Evolutionary conservation across 208 protist species (phyloP).

Genomic region (Tetramitus jugosus): DNA sequence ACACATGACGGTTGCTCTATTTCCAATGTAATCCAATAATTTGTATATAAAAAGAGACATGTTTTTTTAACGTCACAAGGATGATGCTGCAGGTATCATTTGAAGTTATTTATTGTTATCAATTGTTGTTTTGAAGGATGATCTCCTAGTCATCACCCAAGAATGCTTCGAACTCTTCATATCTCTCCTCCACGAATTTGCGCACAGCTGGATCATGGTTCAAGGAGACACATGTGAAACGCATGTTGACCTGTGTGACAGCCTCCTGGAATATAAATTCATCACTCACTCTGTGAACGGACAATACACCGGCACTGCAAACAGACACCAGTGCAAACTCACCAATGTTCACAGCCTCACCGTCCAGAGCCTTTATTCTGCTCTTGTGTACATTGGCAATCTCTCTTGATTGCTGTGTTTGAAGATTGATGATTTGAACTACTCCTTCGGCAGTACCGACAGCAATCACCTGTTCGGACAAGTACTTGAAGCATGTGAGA

Average conservation of each 20-base stretch:
- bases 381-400: neutral
- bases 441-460: neutral
- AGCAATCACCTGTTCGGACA: neutral
- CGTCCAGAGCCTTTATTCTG: neutral
- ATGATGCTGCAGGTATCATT: no score
- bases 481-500: neutral
- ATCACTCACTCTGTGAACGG: neutral
- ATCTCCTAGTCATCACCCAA: no score
- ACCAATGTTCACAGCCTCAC: neutral
- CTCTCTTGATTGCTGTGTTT: neutral
- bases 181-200: neutral
- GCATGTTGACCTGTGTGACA: neutral
- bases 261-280: neutral
- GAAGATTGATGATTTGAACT: neutral
- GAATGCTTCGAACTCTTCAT: neutral
- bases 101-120: no score
- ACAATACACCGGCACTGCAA: neutral
- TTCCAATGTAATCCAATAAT: no score
- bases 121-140: no score
- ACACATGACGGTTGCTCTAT: no score
- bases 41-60: no score
- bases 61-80: no score
- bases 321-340: neutral
- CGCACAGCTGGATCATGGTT: neutral
- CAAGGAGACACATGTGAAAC: neutral